Evolutionary conservation across 768 basidiomycete genomes (phyloP), one percentile per base, ranked within the genome.

Genomic region (Russula dissimulans): DNA sequence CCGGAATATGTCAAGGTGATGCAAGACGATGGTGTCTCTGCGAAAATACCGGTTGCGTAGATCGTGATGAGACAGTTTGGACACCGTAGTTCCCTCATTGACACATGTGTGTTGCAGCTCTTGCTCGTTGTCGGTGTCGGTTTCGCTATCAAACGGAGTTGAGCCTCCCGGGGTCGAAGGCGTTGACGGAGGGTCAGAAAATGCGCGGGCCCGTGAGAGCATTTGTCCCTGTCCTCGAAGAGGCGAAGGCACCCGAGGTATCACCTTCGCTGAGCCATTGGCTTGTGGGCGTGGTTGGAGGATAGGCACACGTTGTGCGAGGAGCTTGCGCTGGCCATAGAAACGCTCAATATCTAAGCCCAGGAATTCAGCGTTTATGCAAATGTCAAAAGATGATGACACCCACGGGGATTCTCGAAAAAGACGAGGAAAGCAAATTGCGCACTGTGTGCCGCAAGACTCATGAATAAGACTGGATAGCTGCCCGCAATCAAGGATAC

Each of bases 391-490:
- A 4, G 36, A 43, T 34, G 22, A 34, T 31, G 10, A 32, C 7
- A 77, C 91, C 70, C 69, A 95, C 94, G 97, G 63, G 97, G 95
- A 68, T 95, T 98, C 75, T 98, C 97, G 68, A 99, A 98, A 72
- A 86, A 86, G 15, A 94, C 79, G 54, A 99, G 77, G 80, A 99
- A 99, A 1, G 87, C 93, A 71, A 99, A 99, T 67, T 99, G 97
- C 17, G 91, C 89, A 0, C 94, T 91, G 68, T 99, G 97, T 0
- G 90, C 95, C 2, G 85, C 86, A n/a, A 99, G 81, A 66, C 91
- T 94, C 62, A 86, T 91, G 68, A 97, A 97, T 12, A 99, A 76
- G 10, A 97, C 94, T 0, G 87, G 79, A 67, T 95, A 92, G 71
- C 89, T 91, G 17, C 91, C 93, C 29, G 84, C 81, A 58, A 95